Conservation (phyloP, 495 filamentous ascomycete species). For the Astrothelium subdiscretum region DNA sequence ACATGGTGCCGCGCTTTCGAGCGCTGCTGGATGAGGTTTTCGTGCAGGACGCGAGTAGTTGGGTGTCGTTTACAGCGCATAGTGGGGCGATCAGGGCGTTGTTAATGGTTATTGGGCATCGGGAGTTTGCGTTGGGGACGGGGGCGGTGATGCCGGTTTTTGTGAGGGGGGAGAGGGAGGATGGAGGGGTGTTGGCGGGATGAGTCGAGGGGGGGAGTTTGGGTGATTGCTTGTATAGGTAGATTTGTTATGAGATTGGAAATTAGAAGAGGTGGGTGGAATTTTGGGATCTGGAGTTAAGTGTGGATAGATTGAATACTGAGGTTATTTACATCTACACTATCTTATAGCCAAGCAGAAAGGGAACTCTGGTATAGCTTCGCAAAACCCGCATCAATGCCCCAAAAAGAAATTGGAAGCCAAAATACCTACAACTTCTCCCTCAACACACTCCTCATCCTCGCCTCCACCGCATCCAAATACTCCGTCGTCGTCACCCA, state of each 20-base stretch:
- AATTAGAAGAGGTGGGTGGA: background rate
- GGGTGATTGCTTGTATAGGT: no score
- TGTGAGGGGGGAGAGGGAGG: constrained; percentile 23
- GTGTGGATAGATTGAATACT: background rate
- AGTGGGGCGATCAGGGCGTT: constrained; percentile 25
- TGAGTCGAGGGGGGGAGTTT: background rate
- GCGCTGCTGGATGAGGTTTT: constrained; percentile 15
- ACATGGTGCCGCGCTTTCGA: constrained; percentile 9
- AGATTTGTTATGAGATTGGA: no score
- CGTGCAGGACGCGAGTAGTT: constrained; percentile 5
- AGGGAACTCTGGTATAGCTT: no score
- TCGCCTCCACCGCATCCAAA: constrained; percentile 75
- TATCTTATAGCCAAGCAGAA: background rate
- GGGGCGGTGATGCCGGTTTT: constrained; percentile 28
- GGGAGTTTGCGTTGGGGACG: constrained; percentile 23
- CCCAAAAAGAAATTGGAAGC: no score
- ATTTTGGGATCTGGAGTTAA: background rate
- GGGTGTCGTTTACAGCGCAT: constrained; percentile 26
- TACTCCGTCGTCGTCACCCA: constrained; percentile 88
- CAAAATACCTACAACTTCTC: constrained; percentile 42
- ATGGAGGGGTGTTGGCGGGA: constrained; percentile 8
- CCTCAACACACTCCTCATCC: constrained; percentile 55
- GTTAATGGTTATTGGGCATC: constrained; percentile 23
- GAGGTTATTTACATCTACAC: background rate
- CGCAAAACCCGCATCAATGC: no score